Conservation (phyloP, 2,329 filamentous ascomycete genomes). For the Ploettnerulaceae sp. region DNA sequence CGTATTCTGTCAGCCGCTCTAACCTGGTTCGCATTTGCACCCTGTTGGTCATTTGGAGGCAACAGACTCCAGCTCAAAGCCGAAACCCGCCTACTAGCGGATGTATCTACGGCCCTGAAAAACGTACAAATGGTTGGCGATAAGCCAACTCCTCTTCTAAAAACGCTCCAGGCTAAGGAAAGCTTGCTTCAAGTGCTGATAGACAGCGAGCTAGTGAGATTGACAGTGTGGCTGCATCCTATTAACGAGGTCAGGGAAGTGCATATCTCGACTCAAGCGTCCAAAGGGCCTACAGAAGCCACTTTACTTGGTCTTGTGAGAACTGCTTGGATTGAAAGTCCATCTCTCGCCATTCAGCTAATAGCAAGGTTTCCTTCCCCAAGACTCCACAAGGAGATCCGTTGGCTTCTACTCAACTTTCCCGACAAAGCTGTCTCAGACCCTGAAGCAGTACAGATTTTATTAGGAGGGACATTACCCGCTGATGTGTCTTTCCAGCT, state of each 20-base stretch:
- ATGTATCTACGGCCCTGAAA: constrained; percentile 65
- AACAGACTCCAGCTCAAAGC: constrained; percentile 92
- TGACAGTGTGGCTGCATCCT: constrained; percentile 87
- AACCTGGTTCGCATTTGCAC: constrained; percentile 79
- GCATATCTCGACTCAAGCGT: constrained; percentile 11
- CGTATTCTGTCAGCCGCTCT: constrained; percentile 80
- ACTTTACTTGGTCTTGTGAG: constrained; percentile 54
- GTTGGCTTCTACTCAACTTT: constrained; percentile 73
- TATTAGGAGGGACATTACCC: constrained; percentile 73
- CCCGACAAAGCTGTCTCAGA: constrained; percentile 78
- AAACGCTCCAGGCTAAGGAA: constrained; percentile 71
- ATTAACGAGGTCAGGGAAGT: constrained; percentile 59
- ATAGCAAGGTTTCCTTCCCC: constrained; percentile 72
- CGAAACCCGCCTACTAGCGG: constrained; percentile 74
- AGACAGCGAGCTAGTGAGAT: constrained; percentile 75
- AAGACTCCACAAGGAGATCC: constrained; percentile 68
- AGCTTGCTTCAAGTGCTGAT: constrained; percentile 76
- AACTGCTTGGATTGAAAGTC: constrained; percentile 82
- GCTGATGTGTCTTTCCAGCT: constrained; percentile 78
- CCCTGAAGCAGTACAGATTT: constrained; percentile 74
- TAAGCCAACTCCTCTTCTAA: constrained; percentile 41
- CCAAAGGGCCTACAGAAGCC: constrained; percentile 40
- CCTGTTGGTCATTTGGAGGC: constrained; percentile 92
- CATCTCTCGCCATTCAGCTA: constrained; percentile 83
- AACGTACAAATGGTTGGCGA: constrained; percentile 55